A percentile compares a stretch with the other conserved stretches of the same genome.
Conservation (phyloP, 192 early-diverging fungal species). For the Podila clonocystis region DNA sequence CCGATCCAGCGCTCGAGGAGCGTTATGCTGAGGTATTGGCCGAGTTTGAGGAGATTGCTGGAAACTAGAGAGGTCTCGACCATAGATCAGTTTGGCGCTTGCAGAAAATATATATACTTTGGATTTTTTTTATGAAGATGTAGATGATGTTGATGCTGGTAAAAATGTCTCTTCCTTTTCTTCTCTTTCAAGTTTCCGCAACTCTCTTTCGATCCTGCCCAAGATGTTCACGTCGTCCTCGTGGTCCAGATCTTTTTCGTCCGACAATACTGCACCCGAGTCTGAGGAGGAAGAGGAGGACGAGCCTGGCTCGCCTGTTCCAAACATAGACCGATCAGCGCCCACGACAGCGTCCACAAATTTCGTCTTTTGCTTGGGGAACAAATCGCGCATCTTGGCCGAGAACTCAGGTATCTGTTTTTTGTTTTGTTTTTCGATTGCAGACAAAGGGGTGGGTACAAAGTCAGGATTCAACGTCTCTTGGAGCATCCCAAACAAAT, state of each 20-base stretch:
- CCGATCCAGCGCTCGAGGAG: constrained; percentile 42
- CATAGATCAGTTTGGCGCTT: background rate
- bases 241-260: constrained; percentile 42
- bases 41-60: constrained; percentile 47
- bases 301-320: background rate
- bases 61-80: background rate
- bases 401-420: constrained; percentile 52
- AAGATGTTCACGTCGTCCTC: constrained; percentile 42
- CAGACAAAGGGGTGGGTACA: background rate
- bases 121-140: background rate
- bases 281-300: background rate
- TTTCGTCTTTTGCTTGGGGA: constrained; percentile 49
- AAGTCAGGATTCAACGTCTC: background rate
- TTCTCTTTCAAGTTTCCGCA: constrained; percentile 22
- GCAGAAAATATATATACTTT: background rate
- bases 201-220: constrained; percentile 30
- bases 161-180: constrained; percentile 2
- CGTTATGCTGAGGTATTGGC: constrained; percentile 38
- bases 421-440: background rate
- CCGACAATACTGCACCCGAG: background rate
- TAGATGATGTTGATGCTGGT: constrained; percentile 6
- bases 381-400: constrained; percentile 47
- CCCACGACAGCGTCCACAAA: constrained; percentile 43
- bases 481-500: too few relatives aligned
- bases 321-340: constrained; percentile 44